Percentiles rank a stretch among this genome's conserved stretches.
phyloP scores from a whole-genome alignment of 768 basidiomycete genomes.

The Multifurca ochricompacta region DNA sequence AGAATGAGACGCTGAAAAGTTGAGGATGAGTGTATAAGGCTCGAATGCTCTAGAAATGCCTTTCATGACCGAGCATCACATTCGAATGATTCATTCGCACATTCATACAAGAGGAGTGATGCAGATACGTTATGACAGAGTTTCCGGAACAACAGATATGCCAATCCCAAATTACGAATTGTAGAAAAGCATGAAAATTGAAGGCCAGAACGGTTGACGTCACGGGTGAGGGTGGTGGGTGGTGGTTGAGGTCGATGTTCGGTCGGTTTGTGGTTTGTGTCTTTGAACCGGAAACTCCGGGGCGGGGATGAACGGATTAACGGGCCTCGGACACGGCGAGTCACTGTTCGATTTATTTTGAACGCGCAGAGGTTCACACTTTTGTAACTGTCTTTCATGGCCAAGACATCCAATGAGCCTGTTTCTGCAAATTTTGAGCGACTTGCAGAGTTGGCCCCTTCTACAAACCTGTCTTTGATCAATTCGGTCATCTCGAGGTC shows the following conservation, averaged over 20 bases:
- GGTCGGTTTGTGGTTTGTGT: too few relatives aligned
- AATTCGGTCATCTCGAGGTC: constrained; percentile 19
- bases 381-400: not conserved
- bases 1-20: not conserved
- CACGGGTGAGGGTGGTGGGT: not conserved
- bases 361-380: not conserved
- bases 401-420: not conserved
- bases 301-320: not conserved
- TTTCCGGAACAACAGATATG: not conserved
- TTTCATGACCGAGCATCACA: not conserved
- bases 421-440: not conserved
- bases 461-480: not conserved
- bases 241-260: not conserved
- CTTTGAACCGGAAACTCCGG: too few relatives aligned
- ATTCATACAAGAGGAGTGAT: constrained; percentile 1
- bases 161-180: not conserved
- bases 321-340: too few relatives aligned
- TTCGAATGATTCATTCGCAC: not conserved
- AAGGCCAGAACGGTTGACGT: too few relatives aligned
- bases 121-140: not conserved
- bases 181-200: too few relatives aligned
- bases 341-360: too few relatives aligned
- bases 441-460: not conserved
- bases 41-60: not conserved
- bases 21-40: not conserved